These are phyloP conservation scores for Apiospora koreana DNA, from an alignment of 2,329 filamentous ascomycete species.

Conservation along the genomic window DNA sequence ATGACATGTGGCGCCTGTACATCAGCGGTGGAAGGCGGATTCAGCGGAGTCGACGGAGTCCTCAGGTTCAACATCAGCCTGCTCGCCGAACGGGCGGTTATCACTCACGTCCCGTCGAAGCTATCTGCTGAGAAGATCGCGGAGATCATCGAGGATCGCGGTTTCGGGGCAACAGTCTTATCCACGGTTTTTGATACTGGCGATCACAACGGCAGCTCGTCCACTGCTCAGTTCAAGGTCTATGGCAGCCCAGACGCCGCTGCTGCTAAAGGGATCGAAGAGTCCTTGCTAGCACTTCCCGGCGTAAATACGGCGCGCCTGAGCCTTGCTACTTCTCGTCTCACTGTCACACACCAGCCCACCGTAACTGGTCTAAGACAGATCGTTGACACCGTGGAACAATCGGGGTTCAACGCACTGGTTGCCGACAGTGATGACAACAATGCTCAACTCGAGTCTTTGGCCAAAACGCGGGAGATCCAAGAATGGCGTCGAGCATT, in stretches of 20 bases:
- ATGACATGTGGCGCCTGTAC: conserved; percentile 99
- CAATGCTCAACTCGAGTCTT: conserved; percentile 91
- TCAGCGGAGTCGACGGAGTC: conserved; percentile 75
- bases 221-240: conserved; percentile 77
- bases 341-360: conserved; percentile 73
- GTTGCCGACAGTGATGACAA: conserved; percentile 93
- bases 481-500: conserved; percentile 89
- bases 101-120: conserved; percentile 76
- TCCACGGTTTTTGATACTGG: conserved; percentile 67
- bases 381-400: conserved; percentile 81
- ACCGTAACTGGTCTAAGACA: conserved; percentile 74
- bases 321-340: conserved; percentile 71
- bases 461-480: conserved; percentile 95
- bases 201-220: conserved; percentile 55
- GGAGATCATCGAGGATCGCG: conserved; percentile 84
- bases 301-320: conserved; percentile 77
- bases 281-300: conserved; percentile 60
- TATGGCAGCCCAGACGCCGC: conserved; percentile 76
- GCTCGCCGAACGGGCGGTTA: conserved; percentile 86
- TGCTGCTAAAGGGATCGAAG: conserved; percentile 72
- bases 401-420: conserved; percentile 83
- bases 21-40: conserved; percentile 82
- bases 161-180: conserved; percentile 83
- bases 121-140: conserved; percentile 73
- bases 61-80: conserved; percentile 93